These are phyloP conservation scores for Apiospora hydei DNA, from an alignment of 2,329 filamentous ascomycete genomes.

Conservation along the genomic window DNA sequence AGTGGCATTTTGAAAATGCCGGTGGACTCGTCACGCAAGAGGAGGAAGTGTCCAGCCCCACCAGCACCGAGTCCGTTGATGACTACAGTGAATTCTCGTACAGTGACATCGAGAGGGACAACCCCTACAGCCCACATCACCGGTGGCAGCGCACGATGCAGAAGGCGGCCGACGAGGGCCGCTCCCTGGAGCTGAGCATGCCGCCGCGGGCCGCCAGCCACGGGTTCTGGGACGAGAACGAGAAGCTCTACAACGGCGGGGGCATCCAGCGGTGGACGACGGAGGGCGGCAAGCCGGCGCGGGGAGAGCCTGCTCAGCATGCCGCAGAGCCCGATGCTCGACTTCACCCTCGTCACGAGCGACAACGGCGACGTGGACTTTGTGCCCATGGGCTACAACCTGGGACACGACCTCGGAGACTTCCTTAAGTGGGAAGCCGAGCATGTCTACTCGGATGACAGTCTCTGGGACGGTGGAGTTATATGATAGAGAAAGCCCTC, in stretches of 20 bases:
- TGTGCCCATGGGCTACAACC: slow-evolving; percentile 67
- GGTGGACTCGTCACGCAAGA: slow-evolving; percentile 47
- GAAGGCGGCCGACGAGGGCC: slow-evolving; percentile 29
- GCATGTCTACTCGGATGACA: slow-evolving; percentile 48
- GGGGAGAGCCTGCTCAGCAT: slow-evolving; percentile 51
- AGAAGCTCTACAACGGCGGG: slow-evolving; percentile 31
- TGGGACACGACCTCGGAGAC: slow-evolving; percentile 65
- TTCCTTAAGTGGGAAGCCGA: slow-evolving; percentile 65
- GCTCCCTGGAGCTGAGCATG: slow-evolving; percentile 22
- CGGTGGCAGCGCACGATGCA: slow-evolving; percentile 34
- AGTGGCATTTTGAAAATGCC: slow-evolving; percentile 54
- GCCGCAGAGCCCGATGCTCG: slow-evolving; percentile 59
- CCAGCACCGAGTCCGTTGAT: slow-evolving; percentile 39
- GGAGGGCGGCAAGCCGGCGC: slow-evolving; percentile 39
- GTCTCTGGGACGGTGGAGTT: slow-evolving; percentile 25
- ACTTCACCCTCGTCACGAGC: slow-evolving; percentile 51
- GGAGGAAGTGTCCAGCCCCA: slow-evolving; percentile 38
- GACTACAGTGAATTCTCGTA: slow-evolving; percentile 40
- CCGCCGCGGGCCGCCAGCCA: slow-evolving; percentile 19
- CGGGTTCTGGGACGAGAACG: slow-evolving; percentile 26
- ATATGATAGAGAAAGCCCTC: slow-evolving; percentile 22
- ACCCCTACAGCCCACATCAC: slow-evolving; percentile 37
- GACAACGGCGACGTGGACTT: slow-evolving; percentile 49
- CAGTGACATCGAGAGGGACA: slow-evolving; percentile 39
- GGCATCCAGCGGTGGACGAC: slow-evolving; percentile 43